Evolutionary conservation across 495 filamentous ascomycete species (phyloP).

Genomic region (Aspergillus hancockii): DNA sequence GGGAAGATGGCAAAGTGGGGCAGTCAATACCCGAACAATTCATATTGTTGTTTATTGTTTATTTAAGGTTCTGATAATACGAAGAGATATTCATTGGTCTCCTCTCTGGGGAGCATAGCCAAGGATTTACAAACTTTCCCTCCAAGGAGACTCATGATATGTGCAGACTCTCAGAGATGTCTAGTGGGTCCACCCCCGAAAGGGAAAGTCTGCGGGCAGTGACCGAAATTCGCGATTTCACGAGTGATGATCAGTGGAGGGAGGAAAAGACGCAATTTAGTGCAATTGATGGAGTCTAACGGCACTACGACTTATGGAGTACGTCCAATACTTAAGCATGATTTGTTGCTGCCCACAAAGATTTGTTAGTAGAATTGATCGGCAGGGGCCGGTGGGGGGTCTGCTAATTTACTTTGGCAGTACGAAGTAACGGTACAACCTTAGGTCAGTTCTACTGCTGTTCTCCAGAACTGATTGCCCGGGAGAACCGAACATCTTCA

Average conservation of each 20-base stretch:
- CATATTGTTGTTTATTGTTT: too few relatives aligned
- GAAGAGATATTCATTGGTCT: too few relatives aligned
- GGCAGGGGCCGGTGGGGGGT: constrained; percentile 17
- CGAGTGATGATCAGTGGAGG: not conserved
- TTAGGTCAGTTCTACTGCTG: too few relatives aligned
- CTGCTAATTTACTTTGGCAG: not conserved
- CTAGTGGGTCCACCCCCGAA: not conserved
- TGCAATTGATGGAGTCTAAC: too few relatives aligned
- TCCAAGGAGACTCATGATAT: not conserved
- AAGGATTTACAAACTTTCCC: not conserved
- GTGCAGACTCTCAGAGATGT: too few relatives aligned
- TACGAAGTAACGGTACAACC: too few relatives aligned
- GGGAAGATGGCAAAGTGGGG: too few relatives aligned
- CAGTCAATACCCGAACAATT: too few relatives aligned
- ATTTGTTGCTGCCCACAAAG: not conserved
- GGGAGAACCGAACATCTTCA: too few relatives aligned
- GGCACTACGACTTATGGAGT: not conserved
- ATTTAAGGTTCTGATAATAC: too few relatives aligned
- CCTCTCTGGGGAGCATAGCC: too few relatives aligned
- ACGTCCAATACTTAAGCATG: not conserved
- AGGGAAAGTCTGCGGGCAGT: not conserved
- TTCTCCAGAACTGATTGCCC: not conserved
- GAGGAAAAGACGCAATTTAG: constrained; percentile 2
- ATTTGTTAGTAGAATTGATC: constrained; percentile 19
- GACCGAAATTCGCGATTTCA: not conserved